Conservation (phyloP, 768 basidiomycete genomes). For the Panaeolus papilionaceus region DNA sequence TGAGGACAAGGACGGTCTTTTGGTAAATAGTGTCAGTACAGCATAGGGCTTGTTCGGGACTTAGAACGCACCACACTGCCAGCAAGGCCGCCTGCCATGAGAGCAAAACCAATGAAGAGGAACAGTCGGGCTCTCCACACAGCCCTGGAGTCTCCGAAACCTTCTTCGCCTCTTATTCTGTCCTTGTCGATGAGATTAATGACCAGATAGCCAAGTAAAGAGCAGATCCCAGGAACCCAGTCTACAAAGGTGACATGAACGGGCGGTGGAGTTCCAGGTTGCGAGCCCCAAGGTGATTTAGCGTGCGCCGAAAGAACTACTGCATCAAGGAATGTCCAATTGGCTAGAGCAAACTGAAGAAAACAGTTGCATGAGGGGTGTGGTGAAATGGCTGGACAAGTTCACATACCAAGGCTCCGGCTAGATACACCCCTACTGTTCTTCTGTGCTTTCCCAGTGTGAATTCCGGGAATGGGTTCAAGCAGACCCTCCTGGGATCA, state of each 20-base stretch:
- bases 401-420: slow-evolving; percentile 85
- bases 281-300: slow-evolving; percentile 72
- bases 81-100: slow-evolving; percentile 98
- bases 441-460: slow-evolving; percentile 79
- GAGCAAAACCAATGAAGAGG: slow-evolving; percentile 93
- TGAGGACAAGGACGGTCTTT: slow-evolving; percentile 88
- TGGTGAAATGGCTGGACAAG: neutral
- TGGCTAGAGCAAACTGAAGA: slow-evolving; percentile 89
- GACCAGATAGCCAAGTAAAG: slow-evolving; percentile 89
- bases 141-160: slow-evolving; percentile 80
- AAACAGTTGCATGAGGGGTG: slow-evolving; percentile 11
- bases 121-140: slow-evolving; percentile 93
- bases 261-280: slow-evolving; percentile 59
- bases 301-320: slow-evolving; percentile 90
- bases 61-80: slow-evolving; percentile 84
- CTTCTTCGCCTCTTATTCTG: slow-evolving; percentile 78
- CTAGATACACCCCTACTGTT: slow-evolving; percentile 87
- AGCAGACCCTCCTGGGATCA: slow-evolving; percentile 86
- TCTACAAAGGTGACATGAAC: slow-evolving; percentile 91
- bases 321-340: slow-evolving; percentile 96
- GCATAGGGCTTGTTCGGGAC: neutral
- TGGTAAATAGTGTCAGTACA: neutral
- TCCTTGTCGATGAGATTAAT: slow-evolving; percentile 97
- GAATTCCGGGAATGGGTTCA: slow-evolving; percentile 85
- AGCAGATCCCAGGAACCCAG: slow-evolving; percentile 97